phyloP scores from a whole-genome alignment of 257 asterid genomes.

The Apocynum venetum region DNA sequence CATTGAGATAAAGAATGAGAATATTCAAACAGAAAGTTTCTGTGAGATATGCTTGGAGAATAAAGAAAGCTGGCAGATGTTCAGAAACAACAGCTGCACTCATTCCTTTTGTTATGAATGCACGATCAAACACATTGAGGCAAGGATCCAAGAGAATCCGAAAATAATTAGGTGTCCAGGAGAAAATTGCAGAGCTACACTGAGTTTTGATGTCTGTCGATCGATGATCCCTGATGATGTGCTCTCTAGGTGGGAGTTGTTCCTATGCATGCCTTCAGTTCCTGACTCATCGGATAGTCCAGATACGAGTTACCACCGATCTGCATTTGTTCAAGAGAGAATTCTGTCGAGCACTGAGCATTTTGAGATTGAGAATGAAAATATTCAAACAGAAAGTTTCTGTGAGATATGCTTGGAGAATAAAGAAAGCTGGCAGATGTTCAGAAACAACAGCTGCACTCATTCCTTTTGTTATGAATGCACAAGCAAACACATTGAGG shows the following conservation, averaged over 20 bases:
- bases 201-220: conserved; percentile 38
- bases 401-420: conserved; percentile 62
- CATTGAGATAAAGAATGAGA: conserved; percentile 17
- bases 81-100: conserved; percentile 38
- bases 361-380: not conserved
- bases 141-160: conserved; percentile 41
- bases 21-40: conserved; percentile 15
- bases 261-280: conserved; percentile 44
- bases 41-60: conserved; percentile 62
- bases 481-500: conserved; percentile 44
- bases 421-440: conserved; percentile 61
- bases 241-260: conserved; percentile 53
- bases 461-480: conserved; percentile 63
- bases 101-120: conserved; percentile 63
- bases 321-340: too few relatives aligned
- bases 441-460: conserved; percentile 38
- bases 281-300: conserved; percentile 32
- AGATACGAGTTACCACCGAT: too few relatives aligned
- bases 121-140: conserved; percentile 43
- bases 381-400: conserved; percentile 20
- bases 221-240: conserved; percentile 41
- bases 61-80: conserved; percentile 61
- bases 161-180: conserved; percentile 43
- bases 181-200: conserved; percentile 33
- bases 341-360: too few relatives aligned